These are phyloP conservation scores for Aspergillus viridinutans DNA, from an alignment of 2,329 filamentous ascomycete genomes.

Conservation along the genomic window DNA sequence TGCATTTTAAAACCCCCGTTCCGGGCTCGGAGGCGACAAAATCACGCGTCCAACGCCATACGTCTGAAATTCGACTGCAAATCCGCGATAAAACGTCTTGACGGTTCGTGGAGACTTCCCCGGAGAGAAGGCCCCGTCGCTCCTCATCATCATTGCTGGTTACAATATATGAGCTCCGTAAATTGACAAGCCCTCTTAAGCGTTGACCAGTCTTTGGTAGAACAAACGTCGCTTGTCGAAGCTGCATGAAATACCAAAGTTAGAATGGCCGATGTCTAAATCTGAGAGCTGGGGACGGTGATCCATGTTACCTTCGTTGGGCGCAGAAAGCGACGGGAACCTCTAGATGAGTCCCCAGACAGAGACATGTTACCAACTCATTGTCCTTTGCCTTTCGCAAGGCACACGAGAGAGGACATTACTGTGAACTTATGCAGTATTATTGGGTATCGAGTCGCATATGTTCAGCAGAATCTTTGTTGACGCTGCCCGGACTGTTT, in stretches of 20 bases:
- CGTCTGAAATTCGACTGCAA: conserved; percentile 29
- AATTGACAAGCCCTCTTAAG: conserved; percentile 71
- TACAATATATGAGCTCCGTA: conserved; percentile 53
- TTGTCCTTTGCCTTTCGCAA: conserved; percentile 8
- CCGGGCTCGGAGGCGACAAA: conserved; percentile 71
- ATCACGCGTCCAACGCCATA: conserved; percentile 43
- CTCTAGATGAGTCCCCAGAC: conserved; percentile 26
- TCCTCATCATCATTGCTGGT: conserved; percentile 33
- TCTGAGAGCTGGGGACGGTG: not conserved
- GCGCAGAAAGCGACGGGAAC: conserved; percentile 29
- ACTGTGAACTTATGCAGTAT: not conserved
- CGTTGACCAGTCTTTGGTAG: conserved; percentile 82
- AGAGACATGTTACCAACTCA: conserved; percentile 25
- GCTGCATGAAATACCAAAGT: conserved; percentile 38
- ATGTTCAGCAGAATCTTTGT: not conserved
- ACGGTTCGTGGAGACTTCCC: conserved; percentile 16
- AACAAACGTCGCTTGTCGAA: conserved; percentile 82
- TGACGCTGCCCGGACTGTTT: not conserved
- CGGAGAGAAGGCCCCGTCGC: conserved; percentile 30
- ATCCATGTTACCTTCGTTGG: conserved; percentile 28
- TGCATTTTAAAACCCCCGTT: conserved; percentile 82
- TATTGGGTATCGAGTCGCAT: not conserved
- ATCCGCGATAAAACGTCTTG: conserved; percentile 15
- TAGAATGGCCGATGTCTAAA: not conserved
- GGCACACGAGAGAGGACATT: not conserved